Conservation (phyloP, 176 grass and related monocot species). For the Melocanna baccifera region DNA sequence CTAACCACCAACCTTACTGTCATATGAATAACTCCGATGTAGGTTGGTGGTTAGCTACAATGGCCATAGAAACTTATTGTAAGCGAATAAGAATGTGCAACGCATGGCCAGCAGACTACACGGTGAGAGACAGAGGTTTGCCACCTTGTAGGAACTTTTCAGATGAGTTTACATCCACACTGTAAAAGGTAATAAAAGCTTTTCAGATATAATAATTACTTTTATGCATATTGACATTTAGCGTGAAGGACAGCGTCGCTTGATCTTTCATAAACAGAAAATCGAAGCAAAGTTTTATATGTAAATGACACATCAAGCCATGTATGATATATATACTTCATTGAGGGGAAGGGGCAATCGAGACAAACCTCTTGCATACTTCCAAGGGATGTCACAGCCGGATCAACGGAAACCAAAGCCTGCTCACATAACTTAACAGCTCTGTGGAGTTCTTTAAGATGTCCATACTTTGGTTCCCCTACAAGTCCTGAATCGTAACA, state of each 20-base stretch:
- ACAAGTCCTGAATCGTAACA: slow-evolving; percentile 56
- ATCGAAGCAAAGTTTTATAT: not conserved
- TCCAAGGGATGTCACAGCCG: slow-evolving; percentile 82
- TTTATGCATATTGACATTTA: not conserved
- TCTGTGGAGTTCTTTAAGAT: slow-evolving; percentile 90
- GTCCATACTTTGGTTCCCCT: slow-evolving; percentile 93
- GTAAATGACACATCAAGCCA: slow-evolving; percentile 24
- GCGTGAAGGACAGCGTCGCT: not conserved
- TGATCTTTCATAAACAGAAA: slow-evolving; percentile 16
- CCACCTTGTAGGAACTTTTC: slow-evolving; percentile 77
- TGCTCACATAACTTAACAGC: slow-evolving; percentile 91
- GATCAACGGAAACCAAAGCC: slow-evolving; percentile 85
- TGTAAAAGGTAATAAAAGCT: slow-evolving; percentile 26
- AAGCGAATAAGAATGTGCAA: slow-evolving; percentile 81
- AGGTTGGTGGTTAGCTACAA: too few relatives aligned
- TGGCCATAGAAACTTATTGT: too few relatives aligned
- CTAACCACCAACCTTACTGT: slow-evolving; percentile 89
- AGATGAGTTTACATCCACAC: slow-evolving; percentile 76
- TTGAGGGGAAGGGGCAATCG: not conserved
- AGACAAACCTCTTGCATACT: slow-evolving; percentile 72
- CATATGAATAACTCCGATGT: slow-evolving; percentile 98
- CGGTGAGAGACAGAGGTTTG: slow-evolving; percentile 58
- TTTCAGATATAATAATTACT: slow-evolving; percentile 15
- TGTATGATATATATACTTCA: slow-evolving; percentile 6
- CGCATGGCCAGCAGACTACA: slow-evolving; percentile 87